Percentiles rank a stretch among this genome's conserved stretches.
phyloP scores from a whole-genome alignment of 2,329 filamentous ascomycete species.

The Sclerotinia trifoliorum region DNA sequence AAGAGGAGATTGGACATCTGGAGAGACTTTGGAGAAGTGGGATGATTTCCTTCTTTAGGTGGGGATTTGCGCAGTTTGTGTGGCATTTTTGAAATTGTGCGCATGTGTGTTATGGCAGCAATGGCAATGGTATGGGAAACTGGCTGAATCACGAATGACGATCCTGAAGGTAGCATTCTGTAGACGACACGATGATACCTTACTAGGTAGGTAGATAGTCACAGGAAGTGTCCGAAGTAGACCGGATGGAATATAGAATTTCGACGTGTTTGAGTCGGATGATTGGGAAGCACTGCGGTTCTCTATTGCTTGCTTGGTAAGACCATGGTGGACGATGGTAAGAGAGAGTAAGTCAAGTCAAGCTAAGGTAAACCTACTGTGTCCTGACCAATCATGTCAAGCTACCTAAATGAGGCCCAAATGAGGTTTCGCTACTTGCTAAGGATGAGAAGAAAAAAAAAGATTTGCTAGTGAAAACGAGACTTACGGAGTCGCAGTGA shows the following conservation, averaged over 20 bases:
- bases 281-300: background rate
- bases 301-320: background rate
- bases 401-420: background rate
- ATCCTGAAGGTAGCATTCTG: background rate
- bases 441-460: background rate
- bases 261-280: background rate
- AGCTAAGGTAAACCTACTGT: no score
- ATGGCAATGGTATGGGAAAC: background rate
- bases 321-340: no score
- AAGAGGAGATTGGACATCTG: constrained; percentile 9
- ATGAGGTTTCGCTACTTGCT: background rate
- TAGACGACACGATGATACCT: no score
- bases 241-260: background rate
- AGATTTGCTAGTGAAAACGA: background rate
- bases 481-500: no score
- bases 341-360: background rate
- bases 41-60: background rate
- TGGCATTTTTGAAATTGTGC: background rate
- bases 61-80: background rate
- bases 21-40: constrained; percentile 12
- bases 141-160: background rate
- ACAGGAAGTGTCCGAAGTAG: background rate
- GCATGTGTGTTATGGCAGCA: background rate
- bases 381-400: no score
- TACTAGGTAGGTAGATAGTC: no score